Conservation (phyloP, 495 filamentous ascomycete genomes). For the Saxophila tyrrhenica region DNA sequence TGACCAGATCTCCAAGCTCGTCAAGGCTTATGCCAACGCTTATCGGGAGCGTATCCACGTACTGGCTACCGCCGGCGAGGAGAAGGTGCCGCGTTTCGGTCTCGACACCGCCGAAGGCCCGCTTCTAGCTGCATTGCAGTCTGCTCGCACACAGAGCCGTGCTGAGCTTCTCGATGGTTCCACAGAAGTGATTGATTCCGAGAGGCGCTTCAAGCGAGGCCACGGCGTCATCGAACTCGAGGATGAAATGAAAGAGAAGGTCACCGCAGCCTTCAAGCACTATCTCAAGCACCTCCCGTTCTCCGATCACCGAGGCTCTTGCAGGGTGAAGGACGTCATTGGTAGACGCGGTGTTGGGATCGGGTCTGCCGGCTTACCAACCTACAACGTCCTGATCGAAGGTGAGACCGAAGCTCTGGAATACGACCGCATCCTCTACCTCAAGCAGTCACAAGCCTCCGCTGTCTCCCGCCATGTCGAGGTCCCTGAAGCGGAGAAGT, state of each 20-base stretch:
- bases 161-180: not conserved
- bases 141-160: not conserved
- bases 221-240: not conserved
- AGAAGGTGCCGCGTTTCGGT: not conserved
- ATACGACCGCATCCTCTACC: not conserved
- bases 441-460: not conserved
- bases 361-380: not conserved
- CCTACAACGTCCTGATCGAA: slow-evolving; percentile 3
- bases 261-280: not conserved
- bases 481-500: not conserved
- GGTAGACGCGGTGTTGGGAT: slow-evolving; percentile 1
- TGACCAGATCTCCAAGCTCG: not conserved
- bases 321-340: not conserved
- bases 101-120: not conserved
- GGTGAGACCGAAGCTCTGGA: not conserved
- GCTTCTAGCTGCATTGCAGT: not conserved
- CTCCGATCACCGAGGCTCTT: not conserved
- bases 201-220: not conserved
- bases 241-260: not conserved
- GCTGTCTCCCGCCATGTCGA: not conserved
- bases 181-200: not conserved
- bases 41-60: slow-evolving; percentile 1
- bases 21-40: not conserved
- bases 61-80: not conserved
- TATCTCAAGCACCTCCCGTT: not conserved